Conservation (phyloP, 2,329 filamentous ascomycete genomes). For the Emmonsiellopsis sp. region DNA sequence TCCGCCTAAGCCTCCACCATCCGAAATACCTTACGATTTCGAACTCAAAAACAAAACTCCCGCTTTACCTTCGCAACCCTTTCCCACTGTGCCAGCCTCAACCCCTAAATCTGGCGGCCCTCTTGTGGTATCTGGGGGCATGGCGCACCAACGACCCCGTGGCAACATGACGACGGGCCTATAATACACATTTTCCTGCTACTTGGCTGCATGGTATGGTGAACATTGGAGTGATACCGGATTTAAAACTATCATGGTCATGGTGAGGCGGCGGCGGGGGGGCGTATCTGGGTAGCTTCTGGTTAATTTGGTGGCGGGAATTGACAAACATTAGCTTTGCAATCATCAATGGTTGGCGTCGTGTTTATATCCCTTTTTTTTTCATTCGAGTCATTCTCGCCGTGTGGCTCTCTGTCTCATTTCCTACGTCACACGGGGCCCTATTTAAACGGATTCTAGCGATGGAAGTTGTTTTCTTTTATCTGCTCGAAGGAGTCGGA, state of each 20-base stretch:
- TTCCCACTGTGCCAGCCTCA: conserved; percentile 11
- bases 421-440: too few species aligned
- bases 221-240: neutral
- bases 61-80: conserved; percentile 13
- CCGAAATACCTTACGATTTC: conserved; percentile 33
- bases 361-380: neutral
- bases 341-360: neutral
- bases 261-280: neutral
- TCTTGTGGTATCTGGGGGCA: conserved; percentile 9
- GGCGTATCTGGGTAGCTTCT: conserved; percentile 13
- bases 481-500: too few species aligned
- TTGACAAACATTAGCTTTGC: neutral
- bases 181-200: neutral
- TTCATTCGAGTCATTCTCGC: neutral
- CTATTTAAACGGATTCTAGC: too few species aligned
- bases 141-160: conserved; percentile 2
- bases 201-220: neutral
- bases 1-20: conserved; percentile 42
- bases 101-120: conserved; percentile 19
- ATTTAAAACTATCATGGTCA: neutral
- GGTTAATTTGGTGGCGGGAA: conserved; percentile 6
- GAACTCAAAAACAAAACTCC: conserved; percentile 27
- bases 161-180: neutral
- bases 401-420: neutral
- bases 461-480: too few species aligned